Evolutionary conservation across 139 green algal genomes (phyloP), one percentile per base, ranked within the genome.

Genomic region (Picochlorum costavermella): DNA sequence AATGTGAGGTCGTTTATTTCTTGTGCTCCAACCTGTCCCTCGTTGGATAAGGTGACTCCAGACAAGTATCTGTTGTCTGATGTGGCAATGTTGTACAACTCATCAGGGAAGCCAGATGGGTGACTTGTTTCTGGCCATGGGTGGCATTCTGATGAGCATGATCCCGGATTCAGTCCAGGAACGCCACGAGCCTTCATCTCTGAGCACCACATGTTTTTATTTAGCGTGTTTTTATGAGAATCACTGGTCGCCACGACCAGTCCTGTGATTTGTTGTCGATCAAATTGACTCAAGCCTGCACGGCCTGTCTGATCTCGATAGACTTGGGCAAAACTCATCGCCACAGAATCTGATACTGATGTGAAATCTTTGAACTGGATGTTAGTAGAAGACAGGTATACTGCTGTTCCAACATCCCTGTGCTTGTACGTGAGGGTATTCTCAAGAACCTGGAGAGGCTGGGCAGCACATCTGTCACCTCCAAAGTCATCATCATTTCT

Each of bases 71-170:
- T 53, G 46, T 53, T 53, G 16, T n/a, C 46, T 12, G 46, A 53
- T 25, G 46, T 53, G 17, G 46, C 46, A 53, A 53, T n/a, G 11
- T 53, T 11, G 17, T 53, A 53, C n/a, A 25, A 6, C 17, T 53
- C 46, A 53, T 53, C 46, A 53, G 46, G 46, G 14, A 53, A 53
- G 17, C 46, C 46, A 23, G 46, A 53, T 53, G 46, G 46, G 17
- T 53, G 46, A 11, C 17, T 25, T n/a, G 46, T 53, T 53, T 53
- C 46, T 25, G 46, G 46, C 46, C 46, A 53, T 53, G 46, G 46
- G 1, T 53, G 46, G 14, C 46, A 53, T 53, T 53, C 46, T 20
- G 46, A 53, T 20, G 16, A 12, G 46, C 46, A 53, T n/a, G 17
- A 25, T 8, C 17, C 46, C 6, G 46, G 46, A 20, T 53, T 20